Base-by-base conservation (phyloP, 177 flowering plant species). In the Vitis hybrid region DNA sequence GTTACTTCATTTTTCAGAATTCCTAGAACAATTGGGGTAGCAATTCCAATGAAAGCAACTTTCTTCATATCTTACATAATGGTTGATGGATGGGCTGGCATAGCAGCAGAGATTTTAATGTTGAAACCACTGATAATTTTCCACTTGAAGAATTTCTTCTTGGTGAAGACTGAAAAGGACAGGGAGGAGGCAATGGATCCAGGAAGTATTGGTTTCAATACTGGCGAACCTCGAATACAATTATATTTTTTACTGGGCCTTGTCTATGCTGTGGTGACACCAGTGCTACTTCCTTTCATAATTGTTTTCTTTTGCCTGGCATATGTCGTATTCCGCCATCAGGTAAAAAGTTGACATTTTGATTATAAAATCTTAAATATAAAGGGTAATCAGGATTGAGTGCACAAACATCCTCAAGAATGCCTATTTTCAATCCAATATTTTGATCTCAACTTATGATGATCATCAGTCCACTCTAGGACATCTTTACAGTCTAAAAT, bases 81-180 rank as follows among this genome's bases (percentile, higher is more conserved):
- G 95, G 88, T 90, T 68, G 95, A 90, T 77, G 95, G 93, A 68
- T 90, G 93, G 93, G 87, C 93, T 73, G 95, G 93, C 20, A 72
- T 89, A 73, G 95, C 93, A 59, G 95, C 77, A 24, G 95, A 90
- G 76, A 84, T 90, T 66, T 61, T 90, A 21, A 84, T 84, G 84
- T 65, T 90, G 78, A 87, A 87, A 67, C 85, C 89, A 11, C 71
- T 90, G 63, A 83, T 90, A 17, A 71, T 90, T 15, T 90, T 51
- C 72, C 93, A 90, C 73, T 70, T 90, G 79, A 90, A 87, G 81
- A 90, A 90, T 61, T 77, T 82, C 67, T 87, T 90, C 83, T 69
- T 90, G 77, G 95, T 90, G 70, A 90, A 89, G 79, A 90, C 95
- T 53, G 95, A 90, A 48, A 85, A 84, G 74, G 95, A 90, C 46